phyloP scores from a whole-genome alignment of 2,329 filamentous ascomycete species.

The Pestalotiopsis sp. region DNA sequence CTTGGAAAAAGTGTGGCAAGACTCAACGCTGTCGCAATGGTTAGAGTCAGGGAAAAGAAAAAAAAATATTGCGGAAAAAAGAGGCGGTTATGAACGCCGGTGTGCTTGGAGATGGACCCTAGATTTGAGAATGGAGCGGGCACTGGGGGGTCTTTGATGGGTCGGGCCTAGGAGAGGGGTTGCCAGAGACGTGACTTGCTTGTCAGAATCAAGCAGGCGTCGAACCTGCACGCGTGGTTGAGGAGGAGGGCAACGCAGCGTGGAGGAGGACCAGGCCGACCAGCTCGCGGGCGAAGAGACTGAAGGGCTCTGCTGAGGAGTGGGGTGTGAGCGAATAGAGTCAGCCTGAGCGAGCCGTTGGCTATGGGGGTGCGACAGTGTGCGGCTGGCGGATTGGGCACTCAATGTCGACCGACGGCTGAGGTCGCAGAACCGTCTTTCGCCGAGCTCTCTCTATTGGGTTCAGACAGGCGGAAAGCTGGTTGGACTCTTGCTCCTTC shows the following conservation, averaged over 20 bases:
- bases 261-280: background rate
- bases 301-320: conserved; percentile 7
- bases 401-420: background rate
- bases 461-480: background rate
- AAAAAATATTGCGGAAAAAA: background rate
- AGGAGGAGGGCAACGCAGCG: conserved; percentile 1
- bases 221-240: conserved; percentile 7
- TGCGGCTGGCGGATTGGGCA: background rate
- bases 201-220: conserved; percentile 9
- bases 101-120: conserved; percentile 6
- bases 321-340: conserved; percentile 11
- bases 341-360: background rate
- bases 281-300: conserved; percentile 2
- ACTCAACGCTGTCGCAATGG: background rate
- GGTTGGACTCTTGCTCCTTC: too few species aligned
- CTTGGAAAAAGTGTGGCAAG: background rate
- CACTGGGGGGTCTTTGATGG: background rate
- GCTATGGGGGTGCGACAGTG: background rate
- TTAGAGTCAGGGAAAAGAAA: background rate
- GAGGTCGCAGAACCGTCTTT: background rate
- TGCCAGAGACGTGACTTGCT: background rate
- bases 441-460: background rate
- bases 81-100: background rate
- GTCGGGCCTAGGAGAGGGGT: conserved; percentile 6
- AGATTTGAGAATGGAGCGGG: background rate